phyloP scores from a whole-genome alignment of 176 grass and related monocot species.

The Cocos nucifera region DNA sequence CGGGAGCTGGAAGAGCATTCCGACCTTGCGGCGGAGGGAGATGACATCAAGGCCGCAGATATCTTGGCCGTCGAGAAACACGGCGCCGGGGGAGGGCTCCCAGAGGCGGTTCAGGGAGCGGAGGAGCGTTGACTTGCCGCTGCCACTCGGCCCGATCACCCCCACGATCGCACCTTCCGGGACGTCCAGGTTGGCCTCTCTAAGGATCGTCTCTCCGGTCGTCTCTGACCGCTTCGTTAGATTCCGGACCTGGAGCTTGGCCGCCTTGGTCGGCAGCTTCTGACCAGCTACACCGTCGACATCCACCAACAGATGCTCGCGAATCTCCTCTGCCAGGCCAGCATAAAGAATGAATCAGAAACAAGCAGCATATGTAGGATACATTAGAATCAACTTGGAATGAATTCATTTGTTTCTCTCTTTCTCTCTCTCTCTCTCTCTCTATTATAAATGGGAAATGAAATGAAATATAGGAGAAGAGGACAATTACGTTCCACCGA shows the following conservation, averaged over 20 bases:
- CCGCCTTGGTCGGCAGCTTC: background rate
- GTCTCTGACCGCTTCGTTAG: conserved; percentile 47
- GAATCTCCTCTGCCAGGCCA: conserved; percentile 29
- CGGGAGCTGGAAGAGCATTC: conserved; percentile 96
- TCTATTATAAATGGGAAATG: no score
- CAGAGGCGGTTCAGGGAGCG: conserved; percentile 88
- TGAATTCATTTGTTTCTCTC: no score
- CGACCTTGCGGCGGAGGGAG: conserved; percentile 73
- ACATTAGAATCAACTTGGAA: no score
- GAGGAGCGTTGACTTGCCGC: conserved; percentile 95
- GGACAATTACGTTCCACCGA: no score
- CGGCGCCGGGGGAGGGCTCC: conserved; percentile 57
- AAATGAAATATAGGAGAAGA: no score
- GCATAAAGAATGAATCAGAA: background rate
- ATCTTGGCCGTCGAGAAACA: conserved; percentile 69
- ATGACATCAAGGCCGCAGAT: conserved; percentile 73
- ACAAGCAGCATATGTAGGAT: no score
- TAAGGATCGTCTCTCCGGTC: conserved; percentile 54
- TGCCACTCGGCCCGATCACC: conserved; percentile 93
- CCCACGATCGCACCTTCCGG: conserved; percentile 58
- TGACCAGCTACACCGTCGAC: conserved; percentile 17
- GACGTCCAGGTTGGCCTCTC: conserved; percentile 54
- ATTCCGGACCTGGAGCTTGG: conserved; percentile 56
- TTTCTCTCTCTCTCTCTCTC: no score
- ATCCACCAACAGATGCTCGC: conserved; percentile 56